phyloP scores from a whole-genome alignment of 1,284 basidiomycete genomes.

The Fomitopsis betulina region DNA sequence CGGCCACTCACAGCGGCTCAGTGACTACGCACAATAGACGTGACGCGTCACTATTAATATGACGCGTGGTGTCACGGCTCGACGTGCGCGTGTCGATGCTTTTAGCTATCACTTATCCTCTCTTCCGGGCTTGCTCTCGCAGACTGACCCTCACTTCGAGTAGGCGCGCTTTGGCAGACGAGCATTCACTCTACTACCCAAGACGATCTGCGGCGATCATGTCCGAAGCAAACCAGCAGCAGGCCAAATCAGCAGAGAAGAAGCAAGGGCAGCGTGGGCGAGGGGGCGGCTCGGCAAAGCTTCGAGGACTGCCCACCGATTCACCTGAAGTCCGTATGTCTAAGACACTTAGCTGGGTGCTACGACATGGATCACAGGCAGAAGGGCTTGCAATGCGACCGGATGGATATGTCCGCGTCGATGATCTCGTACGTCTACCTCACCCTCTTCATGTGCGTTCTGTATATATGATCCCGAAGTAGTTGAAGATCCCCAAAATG shows the following conservation, averaged over 20 bases:
- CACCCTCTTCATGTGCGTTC: not conserved
- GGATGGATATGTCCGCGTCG: constrained; percentile 78
- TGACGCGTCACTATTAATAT: not conserved
- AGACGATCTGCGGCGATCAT: not conserved
- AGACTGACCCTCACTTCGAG: too few relatives aligned
- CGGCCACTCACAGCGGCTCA: not conserved
- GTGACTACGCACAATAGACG: not conserved
- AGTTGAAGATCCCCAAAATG: constrained; percentile 26
- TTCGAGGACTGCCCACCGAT: constrained; percentile 47
- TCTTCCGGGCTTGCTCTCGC: not conserved
- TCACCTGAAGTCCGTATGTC: constrained; percentile 52
- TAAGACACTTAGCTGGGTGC: constrained; percentile 80
- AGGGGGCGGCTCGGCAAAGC: constrained; percentile 27
- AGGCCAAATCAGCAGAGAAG: constrained; percentile 10
- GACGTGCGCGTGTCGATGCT: not conserved
- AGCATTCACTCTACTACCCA: too few relatives aligned
- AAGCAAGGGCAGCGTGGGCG: constrained; percentile 5
- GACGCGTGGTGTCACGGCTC: not conserved
- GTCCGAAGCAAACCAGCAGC: constrained; percentile 1
- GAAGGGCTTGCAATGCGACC: constrained; percentile 70
- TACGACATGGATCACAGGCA: constrained; percentile 79
- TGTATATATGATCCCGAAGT: constrained; percentile 13
- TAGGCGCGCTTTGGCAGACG: too few relatives aligned
- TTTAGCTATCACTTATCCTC: not conserved
- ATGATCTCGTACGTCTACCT: constrained; percentile 59